Base-by-base conservation (phyloP, 345 rosid genomes). In the Eucalyptus viminalis region DNA sequence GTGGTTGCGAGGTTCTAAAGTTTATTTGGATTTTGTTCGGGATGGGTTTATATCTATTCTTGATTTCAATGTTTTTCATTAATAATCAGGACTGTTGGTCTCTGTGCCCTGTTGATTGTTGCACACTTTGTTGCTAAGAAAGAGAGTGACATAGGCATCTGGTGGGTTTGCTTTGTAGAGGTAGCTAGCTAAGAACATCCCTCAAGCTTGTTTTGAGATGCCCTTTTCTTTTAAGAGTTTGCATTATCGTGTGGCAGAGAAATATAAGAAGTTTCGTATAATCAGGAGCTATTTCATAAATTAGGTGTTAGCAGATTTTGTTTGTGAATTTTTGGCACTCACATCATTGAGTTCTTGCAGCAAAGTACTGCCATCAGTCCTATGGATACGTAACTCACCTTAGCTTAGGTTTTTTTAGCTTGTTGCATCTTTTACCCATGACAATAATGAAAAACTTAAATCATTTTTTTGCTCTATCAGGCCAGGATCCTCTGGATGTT, bases 401-500 rank as follows among this genome's bases (percentile, higher is more conserved):
- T 72, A 21, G 83, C 47, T 76, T 76, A 76, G 27, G 4, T 69
- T 69, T 15, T 69, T 31, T 16, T 16, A 40, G 47, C 85, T 37
- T 22, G 27, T 40, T 37, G 85, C 47, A 40, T 76, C 85, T 76
- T 76, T 76, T 76, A 21, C 47, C 29, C 29, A 21, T 76, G 47
- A 76, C 47, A 40, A 40, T 65, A 22, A 76, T 11, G 47, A 14
- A 40, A 40, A 40, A 40, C 15, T 40, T 21, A 76, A 76, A 76
- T 76, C 29, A 40, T 11, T 40, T 76, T 76, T 13, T 7, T 14
- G 29, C 86, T 87, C 89, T 89, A n/a, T 86, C 94, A 93, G 96
- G 96, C 92, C 89, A 81, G 88, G 53, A 47, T 90, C 85, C 76
- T 91, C 81, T 93, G 87, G 93, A 86, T 88, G 92, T 60, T 91